Conservation (phyloP, 2,329 filamentous ascomycete species). For the Colletotrichum tamarilloi region DNA sequence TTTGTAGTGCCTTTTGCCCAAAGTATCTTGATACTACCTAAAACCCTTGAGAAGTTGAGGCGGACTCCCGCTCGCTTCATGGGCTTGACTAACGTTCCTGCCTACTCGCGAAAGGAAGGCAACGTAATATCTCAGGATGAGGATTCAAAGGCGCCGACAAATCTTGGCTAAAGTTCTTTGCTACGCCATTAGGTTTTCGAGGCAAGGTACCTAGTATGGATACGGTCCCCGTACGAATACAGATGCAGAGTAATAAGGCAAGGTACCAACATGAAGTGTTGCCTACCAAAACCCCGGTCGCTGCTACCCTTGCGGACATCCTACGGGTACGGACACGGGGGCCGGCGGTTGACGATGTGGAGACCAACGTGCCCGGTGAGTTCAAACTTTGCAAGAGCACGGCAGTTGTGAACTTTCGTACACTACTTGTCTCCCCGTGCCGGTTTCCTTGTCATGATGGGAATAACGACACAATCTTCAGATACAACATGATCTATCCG, state of each 20-base stretch:
- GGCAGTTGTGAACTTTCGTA: constrained; percentile 23
- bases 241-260: no score
- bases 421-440: neutral
- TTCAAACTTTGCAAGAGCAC: constrained; percentile 19
- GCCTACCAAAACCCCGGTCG: neutral
- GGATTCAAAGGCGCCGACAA: neutral
- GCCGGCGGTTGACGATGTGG: constrained; percentile 24
- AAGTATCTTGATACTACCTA: no score
- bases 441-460: neutral
- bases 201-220: no score
- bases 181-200: neutral
- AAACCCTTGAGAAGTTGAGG: no score
- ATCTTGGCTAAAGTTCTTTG: neutral
- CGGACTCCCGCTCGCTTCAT: no score
- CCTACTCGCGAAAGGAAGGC: neutral
- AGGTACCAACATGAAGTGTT: neutral
- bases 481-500: neutral
- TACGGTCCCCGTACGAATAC: no score
- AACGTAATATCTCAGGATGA: neutral
- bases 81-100: neutral
- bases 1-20: neutral
- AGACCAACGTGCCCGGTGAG: constrained; percentile 16
- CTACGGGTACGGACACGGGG: constrained; percentile 25
- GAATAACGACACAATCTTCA: neutral
- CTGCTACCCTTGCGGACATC: neutral